Base-by-base conservation (phyloP, 306 rosid species). In the Pterocarpus santalinus region DNA sequence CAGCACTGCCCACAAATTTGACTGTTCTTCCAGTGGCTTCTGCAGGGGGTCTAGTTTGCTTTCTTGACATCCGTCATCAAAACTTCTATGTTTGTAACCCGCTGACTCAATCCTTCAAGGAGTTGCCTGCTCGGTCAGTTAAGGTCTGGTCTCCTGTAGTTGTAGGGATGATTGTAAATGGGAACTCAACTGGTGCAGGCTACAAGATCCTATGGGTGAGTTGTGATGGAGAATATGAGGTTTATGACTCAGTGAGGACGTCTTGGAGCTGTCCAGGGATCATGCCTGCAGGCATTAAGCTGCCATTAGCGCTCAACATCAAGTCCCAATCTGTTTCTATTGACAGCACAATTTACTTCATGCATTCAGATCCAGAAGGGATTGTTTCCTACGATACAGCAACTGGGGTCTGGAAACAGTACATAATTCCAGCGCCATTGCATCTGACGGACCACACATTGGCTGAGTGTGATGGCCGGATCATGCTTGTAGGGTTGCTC, bases 41-140 rank as follows among this genome's bases (percentile, higher is more conserved):
- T 73, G 97, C 97, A 3, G 99, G 99, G 57, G 98, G 99, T 32
- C 88, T 96, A 47, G 94, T 96, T 34, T 96, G 98, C 84, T 88
- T 92, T 76, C 90, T 87, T 69, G 98, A 90, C 83, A 76, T 87
- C 56, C 85, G 90, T 67, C 91, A 88, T 77, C 86, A 87, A 81
- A 90, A 92, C 82, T 90, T 93, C 86, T 93, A 80, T 75, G 90
- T 95, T 32, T 95, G 97, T 87, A 95, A 95, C 76, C 99, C 99
- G 11, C 85, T 95, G 80, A 95, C 86, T 83, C 93, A 82, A 89
- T 91, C 99, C 53, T 86, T 89, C 78, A 93, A 87, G 87, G 97
- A 92, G 89, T 84, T 95, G 88, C 99, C 99, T 2, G 86, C 94
- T 82, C 79, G 92, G 47, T 89, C 94, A 36, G 91, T 89, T 43